Conservation (phyloP, 768 basidiomycete species). For the Termitomyces sp. region DNA sequence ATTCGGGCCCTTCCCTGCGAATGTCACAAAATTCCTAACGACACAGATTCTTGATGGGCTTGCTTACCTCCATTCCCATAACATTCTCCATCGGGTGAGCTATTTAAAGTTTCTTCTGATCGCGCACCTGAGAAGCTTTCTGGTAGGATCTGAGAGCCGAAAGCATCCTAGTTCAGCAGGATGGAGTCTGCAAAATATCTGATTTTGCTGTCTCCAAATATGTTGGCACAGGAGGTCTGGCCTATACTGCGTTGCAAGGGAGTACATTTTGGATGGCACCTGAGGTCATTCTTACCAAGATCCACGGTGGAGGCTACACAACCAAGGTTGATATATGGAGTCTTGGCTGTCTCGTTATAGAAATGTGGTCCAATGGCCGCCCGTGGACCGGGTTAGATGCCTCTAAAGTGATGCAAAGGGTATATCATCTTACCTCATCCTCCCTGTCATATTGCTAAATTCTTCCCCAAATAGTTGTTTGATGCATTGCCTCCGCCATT, state of each 20-base stretch:
- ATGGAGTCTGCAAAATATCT: constrained; percentile 92
- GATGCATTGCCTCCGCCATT: constrained; percentile 82
- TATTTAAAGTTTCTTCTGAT: not conserved
- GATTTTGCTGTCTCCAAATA: constrained; percentile 96
- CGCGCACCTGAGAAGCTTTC: not conserved
- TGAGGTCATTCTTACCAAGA: constrained; percentile 81
- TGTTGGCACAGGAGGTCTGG: constrained; percentile 73
- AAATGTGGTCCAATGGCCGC: constrained; percentile 93
- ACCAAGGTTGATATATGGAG: constrained; percentile 98
- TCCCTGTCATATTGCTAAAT: not conserved
- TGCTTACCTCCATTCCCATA: constrained; percentile 85
- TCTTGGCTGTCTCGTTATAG: constrained; percentile 91
- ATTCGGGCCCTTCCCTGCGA: constrained; percentile 86
- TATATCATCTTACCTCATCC: constrained; percentile 24
- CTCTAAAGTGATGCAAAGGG: constrained; percentile 90
- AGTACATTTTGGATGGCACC: constrained; percentile 99
- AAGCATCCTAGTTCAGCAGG: constrained; percentile 90
- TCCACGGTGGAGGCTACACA: constrained; percentile 70
- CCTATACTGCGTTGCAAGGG: constrained; percentile 92
- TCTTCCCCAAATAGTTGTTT: constrained; percentile 51
- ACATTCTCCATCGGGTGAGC: constrained; percentile 85
- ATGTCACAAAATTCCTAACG: constrained; percentile 88
- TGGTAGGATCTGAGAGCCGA: constrained; percentile 90
- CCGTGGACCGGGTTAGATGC: constrained; percentile 90
- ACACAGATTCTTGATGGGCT: constrained; percentile 86